Evolutionary conservation across 1,284 basidiomycete species (phyloP), one percentile per base, ranked within the genome.

Genomic region (Apiotrichum laibachii): DNA sequence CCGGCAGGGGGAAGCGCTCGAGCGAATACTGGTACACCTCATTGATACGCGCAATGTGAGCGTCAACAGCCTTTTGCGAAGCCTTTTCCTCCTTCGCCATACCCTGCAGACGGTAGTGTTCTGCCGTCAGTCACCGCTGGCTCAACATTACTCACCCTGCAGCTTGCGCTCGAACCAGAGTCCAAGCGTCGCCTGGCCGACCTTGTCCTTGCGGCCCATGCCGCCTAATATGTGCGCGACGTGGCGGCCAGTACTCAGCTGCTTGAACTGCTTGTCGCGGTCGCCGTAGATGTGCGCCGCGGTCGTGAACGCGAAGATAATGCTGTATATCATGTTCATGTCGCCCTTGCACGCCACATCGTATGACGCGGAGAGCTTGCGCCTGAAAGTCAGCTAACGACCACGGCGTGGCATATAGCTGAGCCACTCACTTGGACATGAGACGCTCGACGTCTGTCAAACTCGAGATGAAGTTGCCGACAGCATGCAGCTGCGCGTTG

Each of bases 221-320:
- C 72, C 73, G 9, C 75, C 75, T 22, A 76, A 58, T 35, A 69
- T 44, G 18, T 53, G 53, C 1, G 72, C 67, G 1, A 73, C 50
- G n/a, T 67, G 64, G 11, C 59, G 49, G 2, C 73, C 73, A 8
- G 72, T 65, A 45, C 73, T 72, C 21, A 75, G 68, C 59, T 73
- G 72, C 26, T 64, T 62, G 26, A 67, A 54, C 48, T 64, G 67
- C 12, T 66, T 52, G 6, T 74, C 68, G 19, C 61, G 57, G 22
- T 66, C 65, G 16, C 72, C 70, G 52, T 70, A 72, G 49, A 69
- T 53, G 54, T 73, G 71, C 4, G 63, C 58, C 15, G 64, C 66
- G 1, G 75, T 73, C 9, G 73, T 74, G 65, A 75, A 73, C 13
- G 75, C 72, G 37, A 75, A 77, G 21, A 76, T 70, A 34, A 77